Evolutionary conservation across 345 rosid genomes (phyloP), one percentile per base, ranked within the genome.

Genomic region (Erucastrum elatum): DNA sequence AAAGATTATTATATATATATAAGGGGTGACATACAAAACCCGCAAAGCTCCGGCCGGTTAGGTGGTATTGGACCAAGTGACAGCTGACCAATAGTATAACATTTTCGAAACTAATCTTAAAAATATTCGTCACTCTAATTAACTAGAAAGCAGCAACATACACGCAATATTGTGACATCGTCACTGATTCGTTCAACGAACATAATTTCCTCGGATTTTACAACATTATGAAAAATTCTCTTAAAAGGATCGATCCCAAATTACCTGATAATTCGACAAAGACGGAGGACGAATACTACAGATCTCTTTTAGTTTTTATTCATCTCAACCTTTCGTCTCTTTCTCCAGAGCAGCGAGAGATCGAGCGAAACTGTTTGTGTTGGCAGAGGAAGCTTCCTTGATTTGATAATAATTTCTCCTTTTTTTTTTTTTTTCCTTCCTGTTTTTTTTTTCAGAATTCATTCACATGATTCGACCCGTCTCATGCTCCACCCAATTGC

Each of bases 41-140:
- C 65, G 66, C 76, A 53, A 53, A 53, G 60, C 16, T 49, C 66
- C 34, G 13, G 64, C 75, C 2, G 86, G 86, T 87, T 84, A 79
- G 90, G 87, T 85, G 84, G 81, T 26, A 82, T 53, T 72, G 17
- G 68, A 60, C 25, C 21, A 82, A 84, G 83, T 81, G 92, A 90
- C 85, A 81, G 75, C 86, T 71, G 82, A 90, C 80, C 88, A 58
- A 85, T n/a, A 29, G 31, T 2, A 3, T 29, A 4, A 80, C 13
- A 75, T 0, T 27, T 0, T 27, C 2, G 15, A 34, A 49, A 71
- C 4, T 71, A 39, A 53, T 6, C 16, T 15, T 11, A 44, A 3
- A 5, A 64, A 76, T 41, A 81, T 72, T 58, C 58, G 59, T 34
- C 81, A 72, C 69, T 41, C 62, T 53, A 72, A 5, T 87, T 82